Base-by-base conservation (phyloP, 495 filamentous ascomycete species). In the Penicillium daleae region DNA sequence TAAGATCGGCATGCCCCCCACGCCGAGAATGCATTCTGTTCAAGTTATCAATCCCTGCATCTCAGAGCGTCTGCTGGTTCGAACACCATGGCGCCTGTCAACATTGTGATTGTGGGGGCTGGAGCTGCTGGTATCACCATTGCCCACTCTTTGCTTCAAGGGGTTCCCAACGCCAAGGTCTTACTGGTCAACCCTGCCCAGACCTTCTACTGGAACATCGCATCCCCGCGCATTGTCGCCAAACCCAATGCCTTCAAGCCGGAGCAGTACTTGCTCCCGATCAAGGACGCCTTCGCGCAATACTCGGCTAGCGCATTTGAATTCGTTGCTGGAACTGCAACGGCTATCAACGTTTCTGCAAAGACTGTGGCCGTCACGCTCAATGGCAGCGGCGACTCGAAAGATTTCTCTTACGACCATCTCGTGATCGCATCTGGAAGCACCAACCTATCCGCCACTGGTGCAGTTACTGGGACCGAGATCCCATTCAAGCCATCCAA, bases 41-140 rank as follows among this genome's bases (percentile, higher is more conserved):
- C 26, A n/a, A 8, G 52, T 59, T 46, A 46, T 37, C 27, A 37
- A 42, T 56, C 22, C 19, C 37, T 48, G 26, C 22, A 40, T 37
- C 32, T 56, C 42, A 39, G 29, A 3, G 19, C 51, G n/a, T 12
- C 51, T 21, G 7, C 6, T 21, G 6, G 51, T 54, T 21, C 27
- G 19, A 56, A 39, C 40, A 63, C 22, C 55, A 72, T 73, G 70
- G 66, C 65, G 13, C 51, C 65, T 33, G 65, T 55, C 55, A 71
- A 66, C 24, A 52, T 92, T 54, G 76, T 90, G n/a, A 77, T 92
- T 44, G 79, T 91, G 12, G 90, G 90, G 39, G 89, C 80, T 59
- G 85, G 82, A 56, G 80, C 72, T 67, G 81, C 82, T n/a, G 89
- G 88, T 53, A 60, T 90, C 1, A 69, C 74, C 19, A 71, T 86